Conservation (phyloP, 2,329 filamentous ascomycete genomes). For the Coniochaeta hoffmannii region DNA sequence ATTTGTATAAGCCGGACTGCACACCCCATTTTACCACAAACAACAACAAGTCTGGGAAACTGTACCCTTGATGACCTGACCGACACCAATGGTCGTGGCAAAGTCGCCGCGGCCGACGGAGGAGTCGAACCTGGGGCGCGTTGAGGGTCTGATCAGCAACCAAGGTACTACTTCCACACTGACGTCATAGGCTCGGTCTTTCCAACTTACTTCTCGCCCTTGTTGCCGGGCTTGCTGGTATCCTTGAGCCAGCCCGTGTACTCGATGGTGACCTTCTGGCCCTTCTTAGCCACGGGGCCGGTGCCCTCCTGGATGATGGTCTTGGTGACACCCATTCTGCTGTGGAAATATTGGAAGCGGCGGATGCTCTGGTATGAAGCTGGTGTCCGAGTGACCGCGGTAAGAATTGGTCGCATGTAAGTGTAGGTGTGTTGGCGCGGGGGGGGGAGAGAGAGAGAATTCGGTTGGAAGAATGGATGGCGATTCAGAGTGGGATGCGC, state of each 20-base stretch:
- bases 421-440: neutral
- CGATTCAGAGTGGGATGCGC: neutral
- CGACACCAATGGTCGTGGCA: constrained; percentile 69
- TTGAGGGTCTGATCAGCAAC: constrained; percentile 13
- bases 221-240: constrained; percentile 46
- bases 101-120: constrained; percentile 75
- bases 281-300: constrained; percentile 50
- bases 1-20: neutral
- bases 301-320: constrained; percentile 54
- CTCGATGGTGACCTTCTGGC: constrained; percentile 76
- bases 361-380: neutral
- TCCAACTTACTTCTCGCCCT: constrained; percentile 58
- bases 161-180: neutral
- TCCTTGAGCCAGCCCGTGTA: constrained; percentile 88
- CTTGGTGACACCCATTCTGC: constrained; percentile 66
- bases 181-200: constrained; percentile 2
- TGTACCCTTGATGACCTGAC: constrained; percentile 78
- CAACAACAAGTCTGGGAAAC: neutral
- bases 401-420: neutral
- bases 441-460: neutral
- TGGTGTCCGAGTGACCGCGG: neutral
- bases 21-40: constrained; percentile 11
- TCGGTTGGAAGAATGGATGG: neutral
- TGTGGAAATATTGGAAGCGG: constrained; percentile 4
- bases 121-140: constrained; percentile 70